phyloP scores from a whole-genome alignment of 2,329 filamentous ascomycete species.

The Xylariaceae sp. region DNA sequence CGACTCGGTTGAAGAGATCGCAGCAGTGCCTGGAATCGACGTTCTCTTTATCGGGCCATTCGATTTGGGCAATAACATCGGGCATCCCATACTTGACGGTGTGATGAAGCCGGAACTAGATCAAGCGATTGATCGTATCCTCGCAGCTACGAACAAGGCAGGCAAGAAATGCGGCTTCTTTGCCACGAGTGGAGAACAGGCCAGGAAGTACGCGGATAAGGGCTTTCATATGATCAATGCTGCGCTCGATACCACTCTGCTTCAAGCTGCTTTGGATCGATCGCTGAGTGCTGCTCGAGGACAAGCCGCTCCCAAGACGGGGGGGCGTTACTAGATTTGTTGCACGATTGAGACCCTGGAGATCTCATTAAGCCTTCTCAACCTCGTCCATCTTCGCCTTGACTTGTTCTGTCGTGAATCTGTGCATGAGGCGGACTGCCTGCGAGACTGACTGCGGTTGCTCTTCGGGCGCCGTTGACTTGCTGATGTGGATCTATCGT shows the following conservation, averaged over 20 bases:
- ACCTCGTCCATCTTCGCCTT: slow-evolving; percentile 63
- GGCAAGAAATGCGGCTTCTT: slow-evolving; percentile 65
- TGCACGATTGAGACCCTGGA: no score
- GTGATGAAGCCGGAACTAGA: slow-evolving; percentile 56
- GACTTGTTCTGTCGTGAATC: slow-evolving; percentile 65
- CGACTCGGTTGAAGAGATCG: slow-evolving; percentile 57
- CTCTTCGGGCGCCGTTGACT: slow-evolving; percentile 45
- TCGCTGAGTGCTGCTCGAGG: slow-evolving; percentile 45
- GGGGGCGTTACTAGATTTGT: slow-evolving; percentile 36
- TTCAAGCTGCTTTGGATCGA: slow-evolving; percentile 35
- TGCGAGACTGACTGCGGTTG: slow-evolving; percentile 50
- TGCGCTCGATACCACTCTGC: slow-evolving; percentile 44
- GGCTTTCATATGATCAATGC: slow-evolving; percentile 61
- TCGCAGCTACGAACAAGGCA: slow-evolving; percentile 52
- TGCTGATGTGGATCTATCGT: slow-evolving; percentile 59
- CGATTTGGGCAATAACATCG: slow-evolving; percentile 61
- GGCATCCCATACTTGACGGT: slow-evolving; percentile 56
- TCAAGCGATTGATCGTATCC: slow-evolving; percentile 53
- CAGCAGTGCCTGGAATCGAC: slow-evolving; percentile 55
- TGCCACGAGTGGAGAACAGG: slow-evolving; percentile 52
- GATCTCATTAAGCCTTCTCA: slow-evolving; percentile 19
- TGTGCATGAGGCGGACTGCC: slow-evolving; percentile 72
- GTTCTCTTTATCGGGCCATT: slow-evolving; percentile 64
- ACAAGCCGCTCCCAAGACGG: slow-evolving; percentile 30
- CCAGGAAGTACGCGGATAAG: slow-evolving; percentile 47